phyloP scores from a whole-genome alignment of 305 asterid genomes.

The Solanum aculeatissimum region DNA sequence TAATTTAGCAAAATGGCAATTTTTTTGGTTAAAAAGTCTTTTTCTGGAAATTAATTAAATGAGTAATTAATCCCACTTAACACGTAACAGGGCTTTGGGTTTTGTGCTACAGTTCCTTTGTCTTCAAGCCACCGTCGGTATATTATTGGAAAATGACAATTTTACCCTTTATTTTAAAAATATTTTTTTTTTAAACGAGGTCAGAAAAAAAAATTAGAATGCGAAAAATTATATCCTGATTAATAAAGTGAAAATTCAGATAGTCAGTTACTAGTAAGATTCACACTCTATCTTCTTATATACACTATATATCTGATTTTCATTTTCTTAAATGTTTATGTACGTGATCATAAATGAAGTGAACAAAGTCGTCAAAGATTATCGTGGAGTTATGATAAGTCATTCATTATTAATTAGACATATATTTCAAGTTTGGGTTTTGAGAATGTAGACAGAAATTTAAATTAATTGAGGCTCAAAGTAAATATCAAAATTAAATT shows the following conservation, averaged over 20 bases:
- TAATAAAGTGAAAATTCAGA: no score
- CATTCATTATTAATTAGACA: background rate
- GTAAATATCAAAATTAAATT: no score
- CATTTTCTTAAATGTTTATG: background rate
- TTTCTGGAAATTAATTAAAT: constrained; percentile 16
- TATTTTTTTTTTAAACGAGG: no score
- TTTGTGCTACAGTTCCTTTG: background rate
- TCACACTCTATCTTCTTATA: background rate
- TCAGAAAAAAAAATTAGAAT: no score
- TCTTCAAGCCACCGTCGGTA: background rate
- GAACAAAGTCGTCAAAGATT: background rate
- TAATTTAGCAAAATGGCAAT: background rate
- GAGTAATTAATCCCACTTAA: constrained; percentile 1
- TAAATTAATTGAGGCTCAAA: no score
- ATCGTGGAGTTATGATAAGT: background rate
- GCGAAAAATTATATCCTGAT: no score
- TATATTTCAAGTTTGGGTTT: background rate
- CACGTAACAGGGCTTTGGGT: background rate
- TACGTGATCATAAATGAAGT: background rate
- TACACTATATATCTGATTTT: background rate
- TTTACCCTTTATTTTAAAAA: background rate
- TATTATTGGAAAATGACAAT: constrained; percentile 2
- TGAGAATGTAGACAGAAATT: background rate
- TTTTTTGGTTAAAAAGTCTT: constrained; percentile 15
- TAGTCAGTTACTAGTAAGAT: no score